Base-by-base conservation (phyloP, 345 rosid species). In the Eucalyptus dawsonii region DNA sequence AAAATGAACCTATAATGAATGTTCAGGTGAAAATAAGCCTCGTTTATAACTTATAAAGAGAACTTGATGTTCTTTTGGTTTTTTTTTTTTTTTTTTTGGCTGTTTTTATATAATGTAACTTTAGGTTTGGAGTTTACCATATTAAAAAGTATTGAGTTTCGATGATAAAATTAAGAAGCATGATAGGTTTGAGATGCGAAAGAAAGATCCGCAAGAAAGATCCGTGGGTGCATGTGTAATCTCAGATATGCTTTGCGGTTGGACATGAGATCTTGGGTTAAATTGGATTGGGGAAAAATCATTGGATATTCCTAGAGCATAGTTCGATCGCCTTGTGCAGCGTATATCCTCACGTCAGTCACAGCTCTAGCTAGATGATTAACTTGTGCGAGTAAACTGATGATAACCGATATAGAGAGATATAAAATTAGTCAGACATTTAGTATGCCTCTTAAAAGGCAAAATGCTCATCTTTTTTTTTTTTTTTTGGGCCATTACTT, bases 41-140 rank as follows among this genome's bases (percentile, higher is more conserved):
- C 2, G 3, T 56, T 56, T 56, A 56, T 22, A 56, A 56, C 62
- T 56, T 56, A 24, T 56, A 4, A 56, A 24, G 62, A 56, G 62
- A 56, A 56, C 29, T 0, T 0, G 1, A 0, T 7, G 3, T 56
- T 56, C 29, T 56, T 56, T 56, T 1, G 0, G 3, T 54, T 54
- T 56, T 56, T 56, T 22, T 54, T 22, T 9, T 54, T 4, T 0
- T 22, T 22, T 22, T 9, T 3, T 56, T 24, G 5, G 27, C 6
- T 1, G 27, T 4, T 56, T 9, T 56, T 56, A 4, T 56, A 56
- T 56, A 9, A 56, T 56, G 62, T 56, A 56, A 56, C 62, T 22
- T 22, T 56, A 22, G 62, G 27, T 56, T 56, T 56, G 62, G 62
- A 56, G 29, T 56, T 56, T 56, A 56, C 13, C 4, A 56, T 56